Evolutionary conservation across 2,329 filamentous ascomycete genomes (phyloP).

Genomic region (Paraphaeosphaeria minitans): DNA sequence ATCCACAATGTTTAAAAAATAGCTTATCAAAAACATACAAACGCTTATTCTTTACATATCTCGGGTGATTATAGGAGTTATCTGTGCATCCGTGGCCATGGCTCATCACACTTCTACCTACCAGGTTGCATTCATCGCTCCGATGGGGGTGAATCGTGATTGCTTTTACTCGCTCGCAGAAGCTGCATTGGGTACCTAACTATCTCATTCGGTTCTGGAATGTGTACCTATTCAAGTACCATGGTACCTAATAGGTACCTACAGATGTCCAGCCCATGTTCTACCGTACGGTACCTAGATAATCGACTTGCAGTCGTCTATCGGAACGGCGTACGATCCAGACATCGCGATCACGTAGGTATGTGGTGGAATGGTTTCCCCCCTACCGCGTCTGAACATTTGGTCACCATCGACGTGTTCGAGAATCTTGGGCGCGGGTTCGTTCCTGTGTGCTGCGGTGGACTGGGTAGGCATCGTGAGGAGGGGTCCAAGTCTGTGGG

Average conservation of each 20-base stretch:
- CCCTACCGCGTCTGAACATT: not conserved
- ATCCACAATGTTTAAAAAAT: too few species aligned
- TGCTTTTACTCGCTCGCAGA: not conserved
- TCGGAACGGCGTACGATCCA: not conserved
- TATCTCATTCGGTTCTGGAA: not conserved
- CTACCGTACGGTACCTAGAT: too few species aligned
- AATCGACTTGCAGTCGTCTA: not conserved
- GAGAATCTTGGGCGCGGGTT: not conserved
- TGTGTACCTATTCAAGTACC: not conserved
- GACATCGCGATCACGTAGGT: not conserved
- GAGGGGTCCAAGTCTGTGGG: not conserved
- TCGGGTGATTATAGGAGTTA: too few species aligned
- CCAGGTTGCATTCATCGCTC: not conserved
- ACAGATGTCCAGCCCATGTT: too few species aligned
- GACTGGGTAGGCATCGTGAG: not conserved
- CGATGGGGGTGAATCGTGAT: not conserved
- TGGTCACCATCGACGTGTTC: not conserved
- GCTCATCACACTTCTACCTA: not conserved
- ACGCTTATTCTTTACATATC: too few species aligned
- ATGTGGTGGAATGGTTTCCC: not conserved
- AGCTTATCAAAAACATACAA: too few species aligned
- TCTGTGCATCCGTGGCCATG: conserved; percentile 16
- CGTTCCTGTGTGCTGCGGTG: not conserved
- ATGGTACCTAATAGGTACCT: too few species aligned
- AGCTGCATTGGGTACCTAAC: not conserved